Evolutionary conservation across 192 early-diverging fungal species (phyloP).

Genomic region (Diversispora epigaea): DNA sequence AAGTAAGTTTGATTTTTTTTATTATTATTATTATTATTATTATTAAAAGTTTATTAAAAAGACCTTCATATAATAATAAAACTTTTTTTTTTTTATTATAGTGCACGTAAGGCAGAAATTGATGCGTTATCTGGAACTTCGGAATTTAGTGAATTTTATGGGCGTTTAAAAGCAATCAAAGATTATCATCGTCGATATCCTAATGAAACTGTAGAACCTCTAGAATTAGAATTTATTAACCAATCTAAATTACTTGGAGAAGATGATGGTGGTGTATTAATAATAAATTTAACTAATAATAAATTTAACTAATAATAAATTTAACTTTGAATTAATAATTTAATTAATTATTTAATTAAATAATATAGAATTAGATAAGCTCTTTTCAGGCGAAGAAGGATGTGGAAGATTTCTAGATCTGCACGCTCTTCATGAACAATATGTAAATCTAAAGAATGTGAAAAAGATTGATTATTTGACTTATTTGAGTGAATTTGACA

Average conservation of each 20-base stretch:
- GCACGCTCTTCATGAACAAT: slow-evolving; percentile 74
- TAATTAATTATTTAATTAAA: slow-evolving; percentile 37
- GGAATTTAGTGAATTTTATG: slow-evolving; percentile 85
- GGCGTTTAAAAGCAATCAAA: slow-evolving; percentile 77
- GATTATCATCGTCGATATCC: slow-evolving; percentile 78
- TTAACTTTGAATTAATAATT: not conserved
- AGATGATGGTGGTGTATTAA: slow-evolving; percentile 37
- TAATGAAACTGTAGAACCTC: slow-evolving; percentile 71
- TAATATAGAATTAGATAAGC: slow-evolving; percentile 66
- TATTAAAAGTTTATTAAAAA: not conserved
- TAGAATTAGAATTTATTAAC: slow-evolving; percentile 76
- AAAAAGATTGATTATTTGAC: slow-evolving; percentile 64
- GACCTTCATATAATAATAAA: not conserved
- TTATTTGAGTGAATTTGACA: slow-evolving; percentile 67
- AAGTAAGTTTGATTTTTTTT: not conserved
- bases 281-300: not conserved
- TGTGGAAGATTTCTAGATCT: slow-evolving; percentile 86
- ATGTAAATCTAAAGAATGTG: slow-evolving; percentile 75
- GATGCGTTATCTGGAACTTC: slow-evolving; percentile 62
- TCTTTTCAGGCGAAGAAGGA: slow-evolving; percentile 93
- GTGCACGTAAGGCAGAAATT: slow-evolving; percentile 67
- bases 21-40: not conserved
- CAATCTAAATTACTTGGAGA: slow-evolving; percentile 48
- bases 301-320: not conserved
- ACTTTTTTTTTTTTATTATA: slow-evolving; percentile 34